These are phyloP conservation scores for Pouteria campechiana DNA, from an alignment of 179 eudicot species.

Conservation along the genomic window DNA sequence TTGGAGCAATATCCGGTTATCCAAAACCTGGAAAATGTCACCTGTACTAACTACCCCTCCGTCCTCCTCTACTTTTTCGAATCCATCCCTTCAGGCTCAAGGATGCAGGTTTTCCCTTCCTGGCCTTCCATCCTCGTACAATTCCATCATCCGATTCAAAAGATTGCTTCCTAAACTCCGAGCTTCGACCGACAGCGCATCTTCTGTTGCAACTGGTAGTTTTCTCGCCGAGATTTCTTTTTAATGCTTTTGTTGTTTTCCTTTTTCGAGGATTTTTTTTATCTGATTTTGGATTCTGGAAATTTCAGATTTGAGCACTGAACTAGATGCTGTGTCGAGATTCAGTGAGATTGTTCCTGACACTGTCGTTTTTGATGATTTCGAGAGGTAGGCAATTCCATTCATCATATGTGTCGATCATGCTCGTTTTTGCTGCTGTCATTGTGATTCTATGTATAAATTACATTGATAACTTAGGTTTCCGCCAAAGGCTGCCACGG, in stretches of 20 bases:
- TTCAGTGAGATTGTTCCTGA: constrained; percentile 93
- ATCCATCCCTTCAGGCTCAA: constrained; percentile 32
- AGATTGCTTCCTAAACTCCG: constrained; percentile 38
- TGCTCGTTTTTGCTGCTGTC: neutral
- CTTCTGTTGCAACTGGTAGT: constrained; percentile 45
- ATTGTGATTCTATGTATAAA: neutral
- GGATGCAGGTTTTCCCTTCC: constrained; percentile 11
- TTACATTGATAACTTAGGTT: constrained; percentile 29
- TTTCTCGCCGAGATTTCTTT: neutral
- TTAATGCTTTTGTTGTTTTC: neutral
- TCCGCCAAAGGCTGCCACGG: constrained; percentile 96
- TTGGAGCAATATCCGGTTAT: too few species aligned
- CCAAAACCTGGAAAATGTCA: constrained; percentile 11
- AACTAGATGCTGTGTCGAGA: constrained; percentile 63
- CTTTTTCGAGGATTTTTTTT: neutral
- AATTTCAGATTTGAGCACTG: constrained; percentile 47
- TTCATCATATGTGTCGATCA: neutral
- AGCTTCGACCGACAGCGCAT: constrained; percentile 41
- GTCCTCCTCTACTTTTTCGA: constrained; percentile 33
- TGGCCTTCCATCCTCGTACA: neutral
- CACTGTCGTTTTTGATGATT: constrained; percentile 92
- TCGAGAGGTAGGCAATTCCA: constrained; percentile 38
- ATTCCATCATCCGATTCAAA: constrained; percentile 18
- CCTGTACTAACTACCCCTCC: constrained; percentile 38
- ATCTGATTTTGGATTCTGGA: neutral